These are phyloP conservation scores for Ustilago xerochloae DNA, from an alignment of 1,284 basidiomycete species.

Conservation along the genomic window DNA sequence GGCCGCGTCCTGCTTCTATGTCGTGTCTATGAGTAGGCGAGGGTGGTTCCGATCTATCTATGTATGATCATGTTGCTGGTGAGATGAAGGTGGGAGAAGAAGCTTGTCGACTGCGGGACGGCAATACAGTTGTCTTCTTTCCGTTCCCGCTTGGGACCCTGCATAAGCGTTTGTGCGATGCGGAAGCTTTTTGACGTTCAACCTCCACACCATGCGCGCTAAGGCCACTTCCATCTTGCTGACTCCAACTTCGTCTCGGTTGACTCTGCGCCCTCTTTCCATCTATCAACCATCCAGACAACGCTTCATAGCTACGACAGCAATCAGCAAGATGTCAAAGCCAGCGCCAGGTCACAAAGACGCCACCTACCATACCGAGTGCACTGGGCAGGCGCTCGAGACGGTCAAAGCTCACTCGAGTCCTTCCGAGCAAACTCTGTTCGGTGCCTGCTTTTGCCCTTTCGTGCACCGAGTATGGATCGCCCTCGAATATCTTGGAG, in stretches of 20 bases:
- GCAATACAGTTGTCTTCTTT: too few relatives aligned
- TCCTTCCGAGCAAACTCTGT: slow-evolving; percentile 72
- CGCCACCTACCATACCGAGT: slow-evolving; percentile 66
- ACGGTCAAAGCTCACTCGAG: slow-evolving; percentile 73
- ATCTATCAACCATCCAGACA: too few relatives aligned
- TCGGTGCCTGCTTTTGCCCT: slow-evolving; percentile 78
- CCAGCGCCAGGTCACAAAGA: slow-evolving; percentile 48
- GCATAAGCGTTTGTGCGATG: slow-evolving; percentile 16
- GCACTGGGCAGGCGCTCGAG: slow-evolving; percentile 74
- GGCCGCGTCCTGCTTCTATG: neutral
- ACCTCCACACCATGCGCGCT: slow-evolving; percentile 28
- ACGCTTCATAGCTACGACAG: neutral
- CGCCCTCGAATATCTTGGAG: slow-evolving; percentile 71
- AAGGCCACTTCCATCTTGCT: neutral
- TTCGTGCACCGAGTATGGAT: slow-evolving; percentile 80
- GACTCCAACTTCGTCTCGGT: neutral
- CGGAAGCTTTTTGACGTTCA: neutral
- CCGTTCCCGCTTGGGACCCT: slow-evolving; percentile 23
- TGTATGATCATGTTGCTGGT: neutral
- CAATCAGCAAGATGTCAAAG: slow-evolving; percentile 31
- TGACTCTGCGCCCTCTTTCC: neutral
- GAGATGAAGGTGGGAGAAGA: neutral
- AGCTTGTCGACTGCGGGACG: neutral
- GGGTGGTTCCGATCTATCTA: too few relatives aligned
- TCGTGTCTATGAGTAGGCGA: too few relatives aligned